Percentiles rank a stretch among this genome's conserved stretches.
Conservation (phyloP, 805 yeast genomes). For the Zygoascus tannicola region DNA sequence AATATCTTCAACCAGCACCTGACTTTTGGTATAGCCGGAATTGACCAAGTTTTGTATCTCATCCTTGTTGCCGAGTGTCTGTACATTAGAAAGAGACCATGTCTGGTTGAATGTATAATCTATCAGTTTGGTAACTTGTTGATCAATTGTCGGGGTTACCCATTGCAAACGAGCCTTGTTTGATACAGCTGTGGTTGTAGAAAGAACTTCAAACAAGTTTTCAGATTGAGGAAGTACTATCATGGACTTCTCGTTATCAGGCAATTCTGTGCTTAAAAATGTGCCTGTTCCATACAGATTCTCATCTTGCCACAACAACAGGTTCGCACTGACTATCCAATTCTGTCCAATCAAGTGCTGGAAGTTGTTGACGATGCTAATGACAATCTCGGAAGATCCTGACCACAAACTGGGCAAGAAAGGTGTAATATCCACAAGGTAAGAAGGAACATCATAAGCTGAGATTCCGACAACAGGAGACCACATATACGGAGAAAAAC, state of each 20-base stretch:
- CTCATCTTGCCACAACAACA: constrained; percentile 23
- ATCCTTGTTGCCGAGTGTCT: neutral
- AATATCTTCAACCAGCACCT: neutral
- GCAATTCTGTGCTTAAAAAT: neutral
- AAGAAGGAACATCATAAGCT: constrained; percentile 62
- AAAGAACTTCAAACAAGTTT: neutral
- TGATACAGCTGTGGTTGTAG: neutral
- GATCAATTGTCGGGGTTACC: neutral
- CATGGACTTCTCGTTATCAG: neutral
- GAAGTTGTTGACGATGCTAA: constrained; percentile 33
- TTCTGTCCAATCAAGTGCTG: constrained; percentile 15
- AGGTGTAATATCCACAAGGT: constrained; percentile 61
- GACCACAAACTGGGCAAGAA: constrained; percentile 59
- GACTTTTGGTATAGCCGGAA: neutral
- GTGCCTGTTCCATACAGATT: constrained; percentile 22
- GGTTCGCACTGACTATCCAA: constrained; percentile 28
- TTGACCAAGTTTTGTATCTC: neutral
- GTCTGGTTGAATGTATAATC: neutral
- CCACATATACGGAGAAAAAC: constrained; percentile 74
- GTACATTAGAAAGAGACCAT: neutral
- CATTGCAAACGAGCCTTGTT: neutral
- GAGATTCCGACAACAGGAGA: constrained; percentile 63
- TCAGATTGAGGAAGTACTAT: neutral
- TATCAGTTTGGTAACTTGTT: neutral
- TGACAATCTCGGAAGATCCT: constrained; percentile 30